Evolutionary conservation across 352 stramenopile genomes (phyloP).

Genomic region (Phytophthora hibernalis): DNA sequence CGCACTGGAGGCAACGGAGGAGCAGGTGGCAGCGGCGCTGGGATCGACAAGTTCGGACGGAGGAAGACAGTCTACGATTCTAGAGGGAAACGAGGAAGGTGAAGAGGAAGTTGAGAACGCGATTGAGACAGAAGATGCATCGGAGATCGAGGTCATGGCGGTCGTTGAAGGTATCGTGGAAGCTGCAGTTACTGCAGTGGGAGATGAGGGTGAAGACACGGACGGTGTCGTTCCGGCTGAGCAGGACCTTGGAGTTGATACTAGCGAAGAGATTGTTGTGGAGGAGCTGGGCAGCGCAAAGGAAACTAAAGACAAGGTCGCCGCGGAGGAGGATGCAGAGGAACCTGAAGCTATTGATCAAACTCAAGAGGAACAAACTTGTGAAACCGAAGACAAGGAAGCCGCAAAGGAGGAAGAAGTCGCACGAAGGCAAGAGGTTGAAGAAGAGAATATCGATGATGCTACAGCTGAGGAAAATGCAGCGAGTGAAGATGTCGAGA

Average conservation of each 20-base stretch:
- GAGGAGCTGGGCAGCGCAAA: not conserved
- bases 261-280: not conserved
- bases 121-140: not conserved
- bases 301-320: not conserved
- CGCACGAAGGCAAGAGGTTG: not conserved
- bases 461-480: not conserved
- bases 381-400: not conserved
- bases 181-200: not conserved
- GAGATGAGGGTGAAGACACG: not conserved
- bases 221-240: not conserved
- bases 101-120: not conserved
- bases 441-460: not conserved
- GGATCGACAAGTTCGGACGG: conserved; percentile 16
- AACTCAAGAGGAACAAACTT: not conserved
- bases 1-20: conserved; percentile 33
- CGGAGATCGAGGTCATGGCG: not conserved
- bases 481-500: not conserved
- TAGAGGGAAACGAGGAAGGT: conserved; percentile 11
- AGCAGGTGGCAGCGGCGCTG: conserved; percentile 25
- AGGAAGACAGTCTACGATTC: conserved; percentile 21
- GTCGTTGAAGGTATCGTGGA: conserved; percentile 6
- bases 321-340: too few relatives aligned
- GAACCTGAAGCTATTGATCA: too few relatives aligned
- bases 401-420: not conserved
- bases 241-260: not conserved